Percentiles rank a stretch among this genome's conserved stretches.
phyloP scores from a whole-genome alignment of 108 stramenopile species.

The Stephanodiscus minutulus region DNA sequence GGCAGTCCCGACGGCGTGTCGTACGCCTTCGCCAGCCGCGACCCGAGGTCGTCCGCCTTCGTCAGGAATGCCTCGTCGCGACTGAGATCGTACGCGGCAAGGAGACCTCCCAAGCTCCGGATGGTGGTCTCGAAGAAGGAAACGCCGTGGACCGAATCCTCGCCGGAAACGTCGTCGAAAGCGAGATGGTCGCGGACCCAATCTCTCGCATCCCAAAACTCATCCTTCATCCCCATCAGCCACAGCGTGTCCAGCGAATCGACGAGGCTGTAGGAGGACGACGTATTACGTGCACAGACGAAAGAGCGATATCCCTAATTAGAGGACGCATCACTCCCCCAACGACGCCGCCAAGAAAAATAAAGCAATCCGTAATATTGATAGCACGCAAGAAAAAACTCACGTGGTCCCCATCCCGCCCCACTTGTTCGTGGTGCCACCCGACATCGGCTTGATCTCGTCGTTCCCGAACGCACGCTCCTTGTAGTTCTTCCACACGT shows the following conservation, averaged over 20 bases:
- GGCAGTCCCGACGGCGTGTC: conserved; percentile 75
- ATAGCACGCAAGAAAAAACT: too few species aligned
- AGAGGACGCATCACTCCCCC: not conserved
- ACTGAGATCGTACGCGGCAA: conserved; percentile 90
- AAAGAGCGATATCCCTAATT: not conserved
- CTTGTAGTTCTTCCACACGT: conserved; percentile 74
- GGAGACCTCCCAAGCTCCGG: conserved; percentile 91
- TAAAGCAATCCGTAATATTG: too few species aligned
- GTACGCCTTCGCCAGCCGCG: conserved; percentile 63
- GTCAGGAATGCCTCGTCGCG: conserved; percentile 71
- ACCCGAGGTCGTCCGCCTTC: conserved; percentile 78
- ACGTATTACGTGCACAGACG: not conserved
- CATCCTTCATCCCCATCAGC: conserved; percentile 94
- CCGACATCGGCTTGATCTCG: conserved; percentile 70
- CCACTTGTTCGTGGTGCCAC: conserved; percentile 62
- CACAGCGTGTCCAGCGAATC: conserved; percentile 97
- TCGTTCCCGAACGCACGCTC: conserved; percentile 84
- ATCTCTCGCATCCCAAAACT: conserved; percentile 85
- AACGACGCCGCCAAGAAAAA: not conserved
- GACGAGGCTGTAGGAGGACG: conserved; percentile 58
- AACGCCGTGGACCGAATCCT: conserved; percentile 36
- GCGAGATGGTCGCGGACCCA: conserved; percentile 82
- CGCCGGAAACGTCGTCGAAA: conserved; percentile 43
- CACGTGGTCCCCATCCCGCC: conserved; percentile 90
- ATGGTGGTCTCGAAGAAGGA: conserved; percentile 98